Base-by-base conservation (phyloP, 768 basidiomycete species). In the Tricholoma hemisulphureum region DNA sequence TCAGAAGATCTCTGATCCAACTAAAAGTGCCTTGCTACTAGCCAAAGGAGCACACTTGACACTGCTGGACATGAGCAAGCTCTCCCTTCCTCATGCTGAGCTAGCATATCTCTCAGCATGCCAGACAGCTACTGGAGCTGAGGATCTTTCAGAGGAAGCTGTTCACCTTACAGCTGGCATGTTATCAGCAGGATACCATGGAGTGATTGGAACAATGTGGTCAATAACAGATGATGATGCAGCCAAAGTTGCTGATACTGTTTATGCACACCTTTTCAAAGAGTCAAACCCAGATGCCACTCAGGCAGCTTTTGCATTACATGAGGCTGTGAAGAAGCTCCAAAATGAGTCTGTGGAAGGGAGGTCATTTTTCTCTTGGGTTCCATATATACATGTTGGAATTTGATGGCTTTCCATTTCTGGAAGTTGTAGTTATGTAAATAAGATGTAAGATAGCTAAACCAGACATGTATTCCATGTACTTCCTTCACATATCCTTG, bases 91-190 rank as follows among this genome's bases (percentile, higher is more conserved):
- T 11, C n/a, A 61, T 58, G 57, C 67, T 23, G 61, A 68, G 23
- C 62, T 80, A 14, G 79, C 75, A 1, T 75, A 77, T 61, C 71
- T 80, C 14, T 78, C 77, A 6, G 78, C 79, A 1, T 80, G 79
- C 56, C 67, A 80, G 55, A 80, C 76, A 16, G 76, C 74, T 3
- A 67, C 58, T 13, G 72, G 77, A 2, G 65, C 66, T 29, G 59
- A 67, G 24, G 50, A 60, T 8, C 60, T 63, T 24, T 48, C 68
- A 31, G 67, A 69, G 8, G 58, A 66, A 55, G 53, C 65, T 0
- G 60, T 78, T 2, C 72, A 75, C 65, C 61, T 79, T 3, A 71
- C 76, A 0, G 76, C 76, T 4, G 74, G 74, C 2, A 71, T 79
- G 74, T 63, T 73, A 51, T 67, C 57, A 11, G 64, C 67, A 21